A percentile compares a stretch with the other conserved stretches of the same genome.
Evolutionary conservation across 192 early-diverging fungal genomes (phyloP).

Genomic region (Entomortierella parvispora): DNA sequence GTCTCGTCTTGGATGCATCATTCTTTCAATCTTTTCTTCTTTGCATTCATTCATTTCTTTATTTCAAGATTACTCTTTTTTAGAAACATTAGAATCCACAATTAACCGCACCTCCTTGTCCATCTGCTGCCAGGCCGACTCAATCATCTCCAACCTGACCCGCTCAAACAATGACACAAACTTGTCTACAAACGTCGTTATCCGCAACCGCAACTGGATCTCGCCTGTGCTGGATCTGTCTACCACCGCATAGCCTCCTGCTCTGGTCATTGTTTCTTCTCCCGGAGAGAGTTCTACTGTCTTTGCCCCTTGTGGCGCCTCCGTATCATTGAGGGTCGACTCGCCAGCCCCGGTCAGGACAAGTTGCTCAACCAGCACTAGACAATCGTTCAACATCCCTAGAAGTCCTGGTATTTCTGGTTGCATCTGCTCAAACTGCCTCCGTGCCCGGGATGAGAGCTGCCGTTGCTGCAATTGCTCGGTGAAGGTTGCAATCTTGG

Average conservation of each 20-base stretch:
- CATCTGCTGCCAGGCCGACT: slow-evolving; percentile 27
- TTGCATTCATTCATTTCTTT: too few species aligned
- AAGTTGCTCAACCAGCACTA: slow-evolving; percentile 24
- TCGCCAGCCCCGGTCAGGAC: slow-evolving; percentile 5
- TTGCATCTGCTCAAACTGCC: slow-evolving; percentile 30
- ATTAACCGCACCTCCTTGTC: neutral
- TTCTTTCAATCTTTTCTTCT: too few species aligned
- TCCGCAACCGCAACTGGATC: slow-evolving; percentile 17
- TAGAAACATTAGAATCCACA: neutral
- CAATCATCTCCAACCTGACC: slow-evolving; percentile 23
- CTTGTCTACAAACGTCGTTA: slow-evolving; percentile 44
- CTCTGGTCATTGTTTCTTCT: neutral
- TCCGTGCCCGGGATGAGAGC: slow-evolving; percentile 33
- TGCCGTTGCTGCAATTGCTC: slow-evolving; percentile 19
- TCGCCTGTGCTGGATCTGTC: slow-evolving; percentile 14
- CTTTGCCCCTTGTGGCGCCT: neutral
- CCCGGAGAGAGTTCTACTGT: neutral
- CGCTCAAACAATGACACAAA: slow-evolving; percentile 39
- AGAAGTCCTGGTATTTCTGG: slow-evolving; percentile 23
- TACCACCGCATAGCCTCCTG: neutral
- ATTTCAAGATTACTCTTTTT: neutral
- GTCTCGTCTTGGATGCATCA: neutral
- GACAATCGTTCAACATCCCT: slow-evolving; percentile 27
- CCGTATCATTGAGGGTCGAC: too few species aligned
- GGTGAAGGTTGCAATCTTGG: slow-evolving; percentile 13